Evolutionary conservation across 768 basidiomycete genomes (phyloP).

Genomic region (Rhodotorula kratochvilovae): DNA sequence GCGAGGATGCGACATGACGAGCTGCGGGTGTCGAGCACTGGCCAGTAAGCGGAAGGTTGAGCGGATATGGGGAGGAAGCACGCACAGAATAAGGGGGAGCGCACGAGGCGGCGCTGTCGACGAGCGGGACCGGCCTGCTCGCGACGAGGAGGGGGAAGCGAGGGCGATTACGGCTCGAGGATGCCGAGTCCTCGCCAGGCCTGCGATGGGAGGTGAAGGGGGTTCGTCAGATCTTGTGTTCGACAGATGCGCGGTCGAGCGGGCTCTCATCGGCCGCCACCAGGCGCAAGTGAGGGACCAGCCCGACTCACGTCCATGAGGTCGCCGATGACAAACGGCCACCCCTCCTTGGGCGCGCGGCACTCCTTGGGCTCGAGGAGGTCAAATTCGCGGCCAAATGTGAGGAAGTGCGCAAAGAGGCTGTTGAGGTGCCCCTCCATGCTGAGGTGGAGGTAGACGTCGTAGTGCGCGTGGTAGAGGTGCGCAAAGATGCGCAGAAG

Average conservation of each 20-base stretch:
- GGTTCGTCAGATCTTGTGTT: too few relatives aligned
- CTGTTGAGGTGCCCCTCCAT: conserved; percentile 68
- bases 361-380: conserved; percentile 83
- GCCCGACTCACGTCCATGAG: conserved; percentile 44
- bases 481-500: conserved; percentile 95
- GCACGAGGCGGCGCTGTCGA: too few relatives aligned
- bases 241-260: too few relatives aligned
- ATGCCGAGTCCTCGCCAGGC: conserved; percentile 38
- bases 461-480: conserved; percentile 91
- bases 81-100: too few relatives aligned
- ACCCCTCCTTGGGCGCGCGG: conserved; percentile 49
- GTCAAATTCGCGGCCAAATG: conserved; percentile 91
- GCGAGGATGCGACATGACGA: not conserved
- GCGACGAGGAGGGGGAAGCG: not conserved
- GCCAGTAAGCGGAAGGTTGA: too few relatives aligned
- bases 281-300: not conserved
- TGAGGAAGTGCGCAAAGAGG: conserved; percentile 94
- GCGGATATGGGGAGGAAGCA: too few relatives aligned
- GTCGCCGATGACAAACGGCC: conserved; percentile 45
- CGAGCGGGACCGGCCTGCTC: not conserved
- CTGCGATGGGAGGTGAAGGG: not conserved
- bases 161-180: conserved; percentile 11
- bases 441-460: conserved; percentile 76
- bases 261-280: too few relatives aligned
- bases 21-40: too few relatives aligned